Percentiles rank a stretch among this genome's conserved stretches.
These are phyloP conservation scores for Pinus taeda DNA, from an alignment of 75 land plant genomes.

Conservation along the genomic window DNA sequence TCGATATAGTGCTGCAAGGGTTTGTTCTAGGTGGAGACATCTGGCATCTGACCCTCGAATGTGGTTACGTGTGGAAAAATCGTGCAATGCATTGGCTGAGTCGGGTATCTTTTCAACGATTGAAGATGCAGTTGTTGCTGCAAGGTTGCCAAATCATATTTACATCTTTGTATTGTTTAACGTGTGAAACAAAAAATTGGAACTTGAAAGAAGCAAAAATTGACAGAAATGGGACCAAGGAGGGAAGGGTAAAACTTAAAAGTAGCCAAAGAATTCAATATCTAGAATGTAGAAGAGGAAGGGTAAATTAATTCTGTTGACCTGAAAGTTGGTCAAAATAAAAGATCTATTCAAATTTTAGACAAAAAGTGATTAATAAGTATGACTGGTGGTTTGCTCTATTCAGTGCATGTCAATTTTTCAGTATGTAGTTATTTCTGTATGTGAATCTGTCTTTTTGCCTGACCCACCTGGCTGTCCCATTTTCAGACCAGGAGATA, in stretches of 20 bases:
- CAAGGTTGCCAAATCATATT: slow-evolving; percentile 50
- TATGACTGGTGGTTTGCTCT: background rate
- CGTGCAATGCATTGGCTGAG: slow-evolving; percentile 24
- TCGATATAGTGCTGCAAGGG: slow-evolving; percentile 92
- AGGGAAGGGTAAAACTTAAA: background rate
- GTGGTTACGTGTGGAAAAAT: slow-evolving; percentile 80
- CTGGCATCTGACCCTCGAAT: slow-evolving; percentile 83
- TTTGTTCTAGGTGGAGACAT: slow-evolving; percentile 90
- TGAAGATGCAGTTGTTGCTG: slow-evolving; percentile 76
- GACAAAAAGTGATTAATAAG: too few relatives aligned
- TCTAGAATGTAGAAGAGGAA: background rate
- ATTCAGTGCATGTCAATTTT: background rate
- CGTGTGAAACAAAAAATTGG: background rate
- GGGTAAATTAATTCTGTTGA: background rate
- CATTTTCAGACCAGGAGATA: slow-evolving; percentile 86
- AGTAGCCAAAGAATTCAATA: background rate
- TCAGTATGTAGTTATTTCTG: background rate
- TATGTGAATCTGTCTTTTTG: background rate
- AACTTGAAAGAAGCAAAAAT: background rate
- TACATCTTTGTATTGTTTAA: background rate
- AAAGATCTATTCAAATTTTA: too few relatives aligned
- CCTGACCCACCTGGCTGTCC: background rate
- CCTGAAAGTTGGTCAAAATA: background rate
- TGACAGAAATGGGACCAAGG: background rate
- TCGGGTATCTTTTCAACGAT: slow-evolving; percentile 63